Evolutionary conservation across 1,284 basidiomycete genomes (phyloP).

Genomic region (Garcileccinum viscosum): DNA sequence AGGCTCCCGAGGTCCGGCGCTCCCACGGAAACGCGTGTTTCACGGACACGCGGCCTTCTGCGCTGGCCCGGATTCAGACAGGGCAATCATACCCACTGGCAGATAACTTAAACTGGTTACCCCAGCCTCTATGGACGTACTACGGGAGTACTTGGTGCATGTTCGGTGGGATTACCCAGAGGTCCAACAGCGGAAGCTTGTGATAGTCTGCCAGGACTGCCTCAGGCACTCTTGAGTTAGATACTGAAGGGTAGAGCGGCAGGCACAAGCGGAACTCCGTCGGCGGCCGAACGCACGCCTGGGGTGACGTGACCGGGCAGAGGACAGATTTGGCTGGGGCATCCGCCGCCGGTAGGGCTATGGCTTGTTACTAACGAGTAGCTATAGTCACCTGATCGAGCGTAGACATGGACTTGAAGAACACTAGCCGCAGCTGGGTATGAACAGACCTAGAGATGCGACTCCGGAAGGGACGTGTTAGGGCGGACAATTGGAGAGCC

Average conservation of each 20-base stretch:
- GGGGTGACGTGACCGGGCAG: conserved; percentile 33
- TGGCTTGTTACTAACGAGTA: too few relatives aligned
- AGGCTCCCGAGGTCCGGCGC: neutral
- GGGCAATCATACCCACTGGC: conserved; percentile 8
- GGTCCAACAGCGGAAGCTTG: conserved; percentile 42
- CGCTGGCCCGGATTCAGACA: conserved; percentile 56
- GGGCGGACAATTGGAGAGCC: too few relatives aligned
- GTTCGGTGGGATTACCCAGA: conserved; percentile 32
- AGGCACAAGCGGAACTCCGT: conserved; percentile 56
- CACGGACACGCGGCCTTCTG: neutral
- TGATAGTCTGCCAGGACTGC: conserved; percentile 44
- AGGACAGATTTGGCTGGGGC: conserved; percentile 25
- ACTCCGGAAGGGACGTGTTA: too few relatives aligned
- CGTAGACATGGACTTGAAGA: too few relatives aligned
- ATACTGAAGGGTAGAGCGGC: conserved; percentile 45
- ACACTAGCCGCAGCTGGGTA: too few relatives aligned
- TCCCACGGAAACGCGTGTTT: neutral
- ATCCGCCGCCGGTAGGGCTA: neutral
- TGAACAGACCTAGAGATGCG: too few relatives aligned
- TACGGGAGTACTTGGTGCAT: conserved; percentile 41
- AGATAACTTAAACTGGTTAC: conserved; percentile 27
- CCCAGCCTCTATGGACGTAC: conserved; percentile 46
- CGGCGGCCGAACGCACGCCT: conserved; percentile 49
- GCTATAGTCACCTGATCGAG: too few relatives aligned
- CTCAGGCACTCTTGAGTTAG: conserved; percentile 7